Evolutionary conservation across 331 rosid species (phyloP).

Genomic region (Malus hybrid): DNA sequence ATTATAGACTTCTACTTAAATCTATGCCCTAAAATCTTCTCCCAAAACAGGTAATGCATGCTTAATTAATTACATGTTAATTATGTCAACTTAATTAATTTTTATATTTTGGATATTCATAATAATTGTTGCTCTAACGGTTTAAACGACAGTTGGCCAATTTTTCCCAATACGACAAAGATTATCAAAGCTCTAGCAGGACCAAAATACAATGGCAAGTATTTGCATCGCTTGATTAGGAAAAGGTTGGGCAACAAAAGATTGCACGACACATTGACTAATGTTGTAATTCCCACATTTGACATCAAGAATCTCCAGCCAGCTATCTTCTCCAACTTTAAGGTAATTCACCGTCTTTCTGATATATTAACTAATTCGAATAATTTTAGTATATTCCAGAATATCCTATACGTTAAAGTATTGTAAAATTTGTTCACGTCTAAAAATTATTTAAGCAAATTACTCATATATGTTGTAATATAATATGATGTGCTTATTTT

Average conservation of each 20-base stretch:
- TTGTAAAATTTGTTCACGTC: neutral
- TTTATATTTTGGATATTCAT: neutral
- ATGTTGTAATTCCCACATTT: constrained; percentile 44
- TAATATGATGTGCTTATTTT: neutral
- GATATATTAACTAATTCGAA: too few species aligned
- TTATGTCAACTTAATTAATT: neutral
- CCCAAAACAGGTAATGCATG: constrained; percentile 1
- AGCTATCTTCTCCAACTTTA: constrained; percentile 33
- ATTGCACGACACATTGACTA: constrained; percentile 33
- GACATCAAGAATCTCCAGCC: constrained; percentile 45
- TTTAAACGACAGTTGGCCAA: neutral
- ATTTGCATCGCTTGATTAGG: constrained; percentile 28
- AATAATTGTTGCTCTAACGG: neutral
- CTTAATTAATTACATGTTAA: neutral
- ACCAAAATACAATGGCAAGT: constrained; percentile 47
- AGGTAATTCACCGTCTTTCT: constrained; percentile 13
- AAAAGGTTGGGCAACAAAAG: constrained; percentile 29
- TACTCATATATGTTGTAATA: neutral
- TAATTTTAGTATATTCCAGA: too few species aligned
- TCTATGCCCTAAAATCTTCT: constrained; percentile 47
- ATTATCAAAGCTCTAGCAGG: constrained; percentile 20
- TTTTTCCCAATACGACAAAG: neutral
- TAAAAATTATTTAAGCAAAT: neutral
- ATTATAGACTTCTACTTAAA: constrained; percentile 43
- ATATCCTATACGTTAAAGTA: too few species aligned